Evolutionary conservation across 805 yeast species (phyloP).

Genomic region (Kodamaea nitidulidarum): DNA sequence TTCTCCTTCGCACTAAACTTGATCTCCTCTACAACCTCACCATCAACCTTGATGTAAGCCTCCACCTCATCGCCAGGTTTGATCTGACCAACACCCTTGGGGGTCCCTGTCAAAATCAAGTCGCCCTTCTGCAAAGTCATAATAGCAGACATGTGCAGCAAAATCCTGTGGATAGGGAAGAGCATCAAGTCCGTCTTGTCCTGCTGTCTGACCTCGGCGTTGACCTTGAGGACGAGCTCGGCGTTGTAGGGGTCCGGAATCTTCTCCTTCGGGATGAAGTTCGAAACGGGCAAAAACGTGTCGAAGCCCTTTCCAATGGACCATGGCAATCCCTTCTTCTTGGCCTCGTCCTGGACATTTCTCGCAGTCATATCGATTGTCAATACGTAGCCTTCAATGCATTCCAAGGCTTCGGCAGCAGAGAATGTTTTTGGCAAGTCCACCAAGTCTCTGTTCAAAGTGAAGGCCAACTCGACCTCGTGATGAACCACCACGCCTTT

Average conservation of each 20-base stretch:
- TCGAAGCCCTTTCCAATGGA: conserved; percentile 94
- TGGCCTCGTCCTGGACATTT: conserved; percentile 92
- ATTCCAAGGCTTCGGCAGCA: conserved; percentile 64
- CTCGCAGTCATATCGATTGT: conserved; percentile 95
- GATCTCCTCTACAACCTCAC: conserved; percentile 51
- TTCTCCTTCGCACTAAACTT: conserved; percentile 51
- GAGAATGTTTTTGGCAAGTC: conserved; percentile 59
- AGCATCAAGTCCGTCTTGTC: conserved; percentile 83
- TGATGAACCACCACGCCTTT: conserved; percentile 78
- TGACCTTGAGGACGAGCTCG: conserved; percentile 58
- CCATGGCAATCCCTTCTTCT: conserved; percentile 95
- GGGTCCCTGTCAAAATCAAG: conserved; percentile 91
- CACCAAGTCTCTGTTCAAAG: conserved; percentile 60
- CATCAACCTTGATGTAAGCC: conserved; percentile 59
- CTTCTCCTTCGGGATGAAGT: conserved; percentile 58
- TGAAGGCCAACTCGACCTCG: conserved; percentile 87
- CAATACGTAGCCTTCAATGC: conserved; percentile 82
- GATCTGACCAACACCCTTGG: conserved; percentile 91
- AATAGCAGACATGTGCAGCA: conserved; percentile 76
- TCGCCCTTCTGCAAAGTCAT: conserved; percentile 93
- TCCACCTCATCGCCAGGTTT: conserved; percentile 72
- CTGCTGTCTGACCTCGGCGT: conserved; percentile 65
- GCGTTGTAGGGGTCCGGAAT: conserved; percentile 76
- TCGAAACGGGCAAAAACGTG: conserved; percentile 87
- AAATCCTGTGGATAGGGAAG: conserved; percentile 76